Percentiles rank a stretch among this genome's conserved stretches.
Conservation (phyloP, 768 basidiomycete species). For the Russula olivacea region DNA sequence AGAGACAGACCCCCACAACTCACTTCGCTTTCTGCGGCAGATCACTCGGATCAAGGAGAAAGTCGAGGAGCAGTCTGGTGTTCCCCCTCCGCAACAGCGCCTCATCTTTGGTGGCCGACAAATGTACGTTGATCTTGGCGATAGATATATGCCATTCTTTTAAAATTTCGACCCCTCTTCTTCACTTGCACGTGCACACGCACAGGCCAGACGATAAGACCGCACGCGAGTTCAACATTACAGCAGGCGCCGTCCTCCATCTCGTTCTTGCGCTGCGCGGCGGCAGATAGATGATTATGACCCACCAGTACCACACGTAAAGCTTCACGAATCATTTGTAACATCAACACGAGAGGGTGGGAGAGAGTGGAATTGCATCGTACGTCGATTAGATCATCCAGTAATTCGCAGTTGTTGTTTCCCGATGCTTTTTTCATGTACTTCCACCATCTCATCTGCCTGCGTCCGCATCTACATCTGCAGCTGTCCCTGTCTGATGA, state of each 20-base stretch:
- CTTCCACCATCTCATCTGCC: not conserved
- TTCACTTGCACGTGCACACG: not conserved
- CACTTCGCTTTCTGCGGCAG: constrained; percentile 37
- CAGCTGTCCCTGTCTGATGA: not conserved
- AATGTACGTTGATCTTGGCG: constrained; percentile 52
- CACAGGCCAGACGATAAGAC: constrained; percentile 90
- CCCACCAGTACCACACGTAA: not conserved
- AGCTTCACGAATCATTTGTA: not conserved
- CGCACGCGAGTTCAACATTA: constrained; percentile 76
- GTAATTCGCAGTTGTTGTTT: constrained; percentile 8
- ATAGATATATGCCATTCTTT: not conserved
- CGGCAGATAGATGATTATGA: constrained; percentile 46
- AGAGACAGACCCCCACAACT: not conserved
- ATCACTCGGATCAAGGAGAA: constrained; percentile 94
- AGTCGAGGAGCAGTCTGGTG: constrained; percentile 97
- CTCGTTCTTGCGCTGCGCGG: constrained; percentile 94
- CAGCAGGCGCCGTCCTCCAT: constrained; percentile 84
- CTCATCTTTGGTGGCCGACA: constrained; percentile 91
- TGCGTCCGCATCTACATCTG: not conserved
- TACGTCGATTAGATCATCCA: constrained; percentile 21
- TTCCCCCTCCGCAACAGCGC: constrained; percentile 93
- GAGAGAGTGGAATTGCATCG: constrained; percentile 1
- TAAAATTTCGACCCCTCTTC: not conserved
- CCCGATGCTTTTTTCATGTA: not conserved
- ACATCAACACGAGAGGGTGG: constrained; percentile 21